These are phyloP conservation scores for Pichia deserticola DNA, from an alignment of 805 yeast species.

Conservation along the genomic window DNA sequence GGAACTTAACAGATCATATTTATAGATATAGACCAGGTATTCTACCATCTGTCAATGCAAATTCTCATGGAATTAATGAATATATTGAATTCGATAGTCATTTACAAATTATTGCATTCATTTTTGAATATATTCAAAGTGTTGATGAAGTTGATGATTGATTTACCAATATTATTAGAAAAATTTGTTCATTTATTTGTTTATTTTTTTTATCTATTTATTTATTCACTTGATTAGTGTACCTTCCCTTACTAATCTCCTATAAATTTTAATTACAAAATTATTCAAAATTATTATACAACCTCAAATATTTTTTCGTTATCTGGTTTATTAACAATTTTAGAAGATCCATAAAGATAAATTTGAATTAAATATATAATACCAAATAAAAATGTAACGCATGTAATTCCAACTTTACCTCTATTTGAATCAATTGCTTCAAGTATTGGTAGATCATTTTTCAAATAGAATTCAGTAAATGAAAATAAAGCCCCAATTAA, in stretches of 20 bases:
- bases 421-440: conserved; percentile 32
- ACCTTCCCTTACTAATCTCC: background rate
- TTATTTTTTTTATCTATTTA: background rate
- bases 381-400: conserved; percentile 30
- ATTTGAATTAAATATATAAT: conserved; percentile 24
- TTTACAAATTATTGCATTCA: conserved; percentile 48
- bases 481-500: conserved; percentile 36
- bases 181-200: background rate
- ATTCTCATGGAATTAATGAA: conserved; percentile 63
- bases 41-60: conserved; percentile 30
- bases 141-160: conserved; percentile 25
- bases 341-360: conserved; percentile 13
- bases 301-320: background rate
- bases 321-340: background rate
- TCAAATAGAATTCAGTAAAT: conserved; percentile 32
- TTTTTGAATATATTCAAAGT: conserved; percentile 43
- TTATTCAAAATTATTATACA: background rate
- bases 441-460: conserved; percentile 22
- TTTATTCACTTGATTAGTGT: background rate
- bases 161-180: background rate
- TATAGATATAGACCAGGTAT: conserved; percentile 52
- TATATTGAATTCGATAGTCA: conserved; percentile 47
- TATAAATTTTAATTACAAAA: too few species aligned
- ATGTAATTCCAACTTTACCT: conserved; percentile 36
- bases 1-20: conserved; percentile 52